Percentiles rank a stretch among this genome's conserved stretches.
phyloP scores from a whole-genome alignment of 2,329 filamentous ascomycete genomes.

The Stemphylium lycopersici region DNA sequence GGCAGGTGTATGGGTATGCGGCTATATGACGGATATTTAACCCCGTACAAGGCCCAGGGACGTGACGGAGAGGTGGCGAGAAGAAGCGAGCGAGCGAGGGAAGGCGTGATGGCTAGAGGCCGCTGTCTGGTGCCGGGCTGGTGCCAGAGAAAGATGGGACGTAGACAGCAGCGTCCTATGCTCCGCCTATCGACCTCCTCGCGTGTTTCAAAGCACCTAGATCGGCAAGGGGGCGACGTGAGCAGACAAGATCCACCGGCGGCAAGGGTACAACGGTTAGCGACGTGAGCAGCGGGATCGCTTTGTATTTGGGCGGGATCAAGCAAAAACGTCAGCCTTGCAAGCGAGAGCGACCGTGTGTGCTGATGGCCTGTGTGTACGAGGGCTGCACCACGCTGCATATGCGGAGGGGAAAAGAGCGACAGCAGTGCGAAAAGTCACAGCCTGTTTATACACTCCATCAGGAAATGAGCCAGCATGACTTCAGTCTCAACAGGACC shows the following conservation, averaged over 20 bases:
- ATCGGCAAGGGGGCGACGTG: constrained; percentile 32
- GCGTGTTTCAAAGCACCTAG: constrained; percentile 34
- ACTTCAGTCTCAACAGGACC: too few species aligned
- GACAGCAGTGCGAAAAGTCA: too few species aligned
- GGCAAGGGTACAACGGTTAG: constrained; percentile 16
- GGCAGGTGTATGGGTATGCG: background rate
- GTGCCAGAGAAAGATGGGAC: constrained; percentile 10
- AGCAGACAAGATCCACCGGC: constrained; percentile 23
- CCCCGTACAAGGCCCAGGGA: background rate
- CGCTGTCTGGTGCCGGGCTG: background rate
- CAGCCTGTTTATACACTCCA: too few species aligned
- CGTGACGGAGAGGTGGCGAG: background rate
- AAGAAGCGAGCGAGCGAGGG: background rate
- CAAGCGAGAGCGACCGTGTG: background rate
- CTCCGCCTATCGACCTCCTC: constrained; percentile 16
- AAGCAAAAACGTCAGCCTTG: constrained; percentile 5
- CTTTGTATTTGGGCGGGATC: background rate
- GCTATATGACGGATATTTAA: background rate
- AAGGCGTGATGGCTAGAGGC: background rate
- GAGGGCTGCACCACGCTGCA: too few species aligned
- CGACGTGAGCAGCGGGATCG: constrained; percentile 4
- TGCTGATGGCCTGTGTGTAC: too few species aligned
- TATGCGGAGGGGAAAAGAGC: too few species aligned
- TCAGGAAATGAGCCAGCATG: too few species aligned
- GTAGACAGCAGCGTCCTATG: constrained; percentile 23